Evolutionary conservation across 2,329 filamentous ascomycete genomes (phyloP), one percentile per base, ranked within the genome.

Genomic region (Diaporthe batatas): DNA sequence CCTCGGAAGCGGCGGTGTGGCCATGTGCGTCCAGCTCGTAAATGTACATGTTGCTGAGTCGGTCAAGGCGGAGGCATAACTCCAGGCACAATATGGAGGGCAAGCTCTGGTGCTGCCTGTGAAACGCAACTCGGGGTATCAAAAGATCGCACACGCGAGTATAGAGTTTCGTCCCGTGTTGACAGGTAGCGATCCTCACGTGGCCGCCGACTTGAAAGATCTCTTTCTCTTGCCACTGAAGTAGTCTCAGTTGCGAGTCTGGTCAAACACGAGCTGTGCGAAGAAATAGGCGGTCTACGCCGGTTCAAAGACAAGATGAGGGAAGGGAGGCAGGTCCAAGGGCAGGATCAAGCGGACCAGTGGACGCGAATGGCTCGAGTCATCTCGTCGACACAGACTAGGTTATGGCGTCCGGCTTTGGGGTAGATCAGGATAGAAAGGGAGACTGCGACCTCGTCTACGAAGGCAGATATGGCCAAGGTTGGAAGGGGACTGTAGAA

Each of bases 1-100:
- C 64, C 47, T 72, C 55, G 18, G 55, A 51, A n/a, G 64, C 53
- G 36, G 39, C 70, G 39, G 36, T 42, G 32, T 53, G 44, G 64
- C 51, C 49, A 34, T 65, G 32, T 29, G 34, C 70, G 65, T 70
- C 70, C 39, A 54, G 42, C n/a, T 69, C 72, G 57, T 47, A 47
- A 42, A 65, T 59, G 44, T 58, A 70, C 57, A 72, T 58, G 29
- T 58, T 25, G 44, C n/a, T 4, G 39, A 53, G 57, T 21, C 49
- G 32, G 11, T 70, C 34, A 62, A 39, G 57, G 53, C 51, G 21
- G 64, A 72, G 36, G 54, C 54, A 72, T 68, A 29, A 59, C 47
- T 47, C 59, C 39, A n/a, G 32, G 39, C 49, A 25, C 23, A 53
- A 18, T 23, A 59, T 18, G 62, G 29, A 39, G 18, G 23, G 18